These are phyloP conservation scores for Acacia melanoxylon DNA, from an alignment of 306 rosid genomes.

Conservation along the genomic window DNA sequence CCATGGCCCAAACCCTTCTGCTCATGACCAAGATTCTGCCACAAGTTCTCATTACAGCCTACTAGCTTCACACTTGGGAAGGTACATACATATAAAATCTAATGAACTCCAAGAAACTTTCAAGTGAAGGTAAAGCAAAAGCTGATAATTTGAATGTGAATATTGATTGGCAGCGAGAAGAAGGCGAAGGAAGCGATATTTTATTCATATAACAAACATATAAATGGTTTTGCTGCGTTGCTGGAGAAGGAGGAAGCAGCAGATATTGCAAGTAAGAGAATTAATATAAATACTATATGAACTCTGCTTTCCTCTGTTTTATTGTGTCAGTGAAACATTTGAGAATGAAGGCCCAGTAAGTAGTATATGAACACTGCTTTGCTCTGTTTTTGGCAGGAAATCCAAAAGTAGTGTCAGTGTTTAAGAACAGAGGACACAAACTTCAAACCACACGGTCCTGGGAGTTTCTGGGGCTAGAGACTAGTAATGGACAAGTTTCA, in stretches of 20 bases:
- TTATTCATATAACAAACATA: constrained; percentile 51
- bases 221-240: constrained; percentile 61
- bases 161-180: constrained; percentile 37
- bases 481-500: constrained; percentile 26
- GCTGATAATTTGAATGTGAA: not conserved
- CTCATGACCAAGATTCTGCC: constrained; percentile 31
- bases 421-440: constrained; percentile 46
- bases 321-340: not conserved
- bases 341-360: not conserved
- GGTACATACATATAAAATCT: constrained; percentile 32
- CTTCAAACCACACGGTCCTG: constrained; percentile 68
- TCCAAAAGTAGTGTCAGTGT: constrained; percentile 62
- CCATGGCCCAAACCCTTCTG: constrained; percentile 48
- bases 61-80: constrained; percentile 49
- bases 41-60: constrained; percentile 42
- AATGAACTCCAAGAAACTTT: not conserved
- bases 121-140: not conserved
- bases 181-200: constrained; percentile 51
- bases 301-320: constrained; percentile 8
- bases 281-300: not conserved
- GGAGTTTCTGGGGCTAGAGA: constrained; percentile 61
- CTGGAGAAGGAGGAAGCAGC: constrained; percentile 48
- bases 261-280: constrained; percentile 43
- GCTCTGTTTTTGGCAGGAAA: constrained; percentile 32
- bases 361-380: no score